Percentiles rank a stretch among this genome's conserved stretches.
phyloP scores from a whole-genome alignment of 2,329 filamentous ascomycete genomes.

The Elsinoe australis region DNA sequence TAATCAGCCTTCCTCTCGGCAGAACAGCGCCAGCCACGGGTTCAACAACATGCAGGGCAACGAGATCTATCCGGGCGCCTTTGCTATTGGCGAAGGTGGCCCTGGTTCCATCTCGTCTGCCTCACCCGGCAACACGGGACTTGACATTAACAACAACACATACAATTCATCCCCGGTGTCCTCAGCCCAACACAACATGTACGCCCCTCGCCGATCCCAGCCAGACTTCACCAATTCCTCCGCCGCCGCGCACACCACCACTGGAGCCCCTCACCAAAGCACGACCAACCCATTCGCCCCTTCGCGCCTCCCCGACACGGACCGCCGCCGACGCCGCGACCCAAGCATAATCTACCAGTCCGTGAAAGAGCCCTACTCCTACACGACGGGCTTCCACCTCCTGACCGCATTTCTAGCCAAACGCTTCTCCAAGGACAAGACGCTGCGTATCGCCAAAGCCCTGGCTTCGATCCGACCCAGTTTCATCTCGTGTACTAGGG shows the following conservation, averaged over 20 bases:
- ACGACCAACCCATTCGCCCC: slow-evolving; percentile 27
- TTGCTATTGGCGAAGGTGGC: slow-evolving; percentile 54
- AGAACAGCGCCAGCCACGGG: slow-evolving; percentile 37
- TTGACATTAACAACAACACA: slow-evolving; percentile 36
- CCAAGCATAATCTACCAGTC: slow-evolving; percentile 80
- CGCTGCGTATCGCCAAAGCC: slow-evolving; percentile 75
- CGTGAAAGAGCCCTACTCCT: slow-evolving; percentile 85
- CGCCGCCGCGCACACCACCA: background rate
- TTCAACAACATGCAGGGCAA: slow-evolving; percentile 35
- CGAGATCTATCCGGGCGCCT: slow-evolving; percentile 44
- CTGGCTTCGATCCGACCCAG: slow-evolving; percentile 85
- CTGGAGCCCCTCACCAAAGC: slow-evolving; percentile 28
- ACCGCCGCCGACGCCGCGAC: slow-evolving; percentile 53
- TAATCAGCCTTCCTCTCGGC: slow-evolving; percentile 33
- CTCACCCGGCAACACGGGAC: slow-evolving; percentile 50
- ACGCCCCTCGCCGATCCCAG: slow-evolving; percentile 15
- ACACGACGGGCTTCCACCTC: slow-evolving; percentile 82
- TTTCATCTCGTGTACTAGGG: slow-evolving; percentile 84
- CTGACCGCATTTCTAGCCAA: slow-evolving; percentile 72
- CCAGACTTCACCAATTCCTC: slow-evolving; percentile 2
- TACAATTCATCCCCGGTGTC: slow-evolving; percentile 27
- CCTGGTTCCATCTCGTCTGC: slow-evolving; percentile 48
- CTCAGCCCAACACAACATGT: slow-evolving; percentile 13
- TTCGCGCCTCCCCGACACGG: slow-evolving; percentile 24
- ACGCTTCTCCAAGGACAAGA: slow-evolving; percentile 69